Base-by-base conservation (phyloP, 2,329 filamentous ascomycete genomes). In the Pyricularia sp. region DNA sequence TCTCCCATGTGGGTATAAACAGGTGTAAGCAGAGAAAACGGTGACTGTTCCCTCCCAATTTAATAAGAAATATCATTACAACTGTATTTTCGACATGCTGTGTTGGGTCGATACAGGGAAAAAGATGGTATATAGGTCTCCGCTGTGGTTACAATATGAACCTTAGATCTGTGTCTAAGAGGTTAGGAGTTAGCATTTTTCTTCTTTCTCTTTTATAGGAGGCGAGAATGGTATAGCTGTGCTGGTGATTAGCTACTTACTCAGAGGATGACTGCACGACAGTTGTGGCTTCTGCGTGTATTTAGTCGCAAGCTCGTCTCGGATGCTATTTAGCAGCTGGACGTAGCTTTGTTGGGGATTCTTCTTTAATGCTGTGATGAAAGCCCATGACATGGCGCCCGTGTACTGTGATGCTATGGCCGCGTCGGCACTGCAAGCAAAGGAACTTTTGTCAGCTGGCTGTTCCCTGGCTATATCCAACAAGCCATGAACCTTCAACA, bases 261-360 rank as follows among this genome's bases (percentile, higher is more conserved):
- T 91, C 75, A 99, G 81, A 65, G 94, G 94, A 77, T 99, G 94
- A 77, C 93, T 97, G 80, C 92, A 96, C 73, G 93, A 97, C 70
- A 99, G 81, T 80, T 99, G 94, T 66, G 94, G 94, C 80, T 96
- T 96, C 79, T 99, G 94, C 12, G 84, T 84, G 75, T 99, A 99
- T 73, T 93, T 93, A 63, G 85, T 86, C 67, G 90, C 80, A 68
- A 99, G 82, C 76, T 97, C 92, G 70, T 97, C 93, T 68, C 94
- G 89, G 72, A 99, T 96, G 76, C 88, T 96, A 81, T 97, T 97
- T 71, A 99, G 84, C 67, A 99, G 80, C 79, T 97, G 89, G 63
- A 99, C 93, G 73, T 99, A 99, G 79, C 92, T 97, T 80, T 99
- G 94, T 73, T 97, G 92, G 0, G 93, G 93, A 75, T 97, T 96